phyloP scores from a whole-genome alignment of 495 filamentous ascomycete genomes.

The Aspergillus asperescens region DNA sequence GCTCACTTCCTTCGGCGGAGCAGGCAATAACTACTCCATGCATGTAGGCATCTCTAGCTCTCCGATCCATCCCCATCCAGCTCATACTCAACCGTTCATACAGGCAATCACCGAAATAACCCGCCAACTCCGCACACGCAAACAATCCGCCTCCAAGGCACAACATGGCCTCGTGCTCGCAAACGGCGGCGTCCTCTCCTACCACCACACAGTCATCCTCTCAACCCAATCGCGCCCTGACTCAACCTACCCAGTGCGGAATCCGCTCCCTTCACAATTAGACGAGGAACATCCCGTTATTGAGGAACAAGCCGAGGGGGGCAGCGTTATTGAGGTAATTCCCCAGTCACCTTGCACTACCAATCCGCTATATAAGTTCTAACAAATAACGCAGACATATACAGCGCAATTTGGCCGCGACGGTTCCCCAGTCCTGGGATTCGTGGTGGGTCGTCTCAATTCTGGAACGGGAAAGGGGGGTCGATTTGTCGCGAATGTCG shows the following conservation, averaged over 20 bases:
- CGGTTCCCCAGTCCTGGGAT: conserved; percentile 36
- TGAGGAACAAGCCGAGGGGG: conserved; percentile 39
- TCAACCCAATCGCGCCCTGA: conserved; percentile 35
- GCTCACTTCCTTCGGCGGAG: conserved; percentile 54
- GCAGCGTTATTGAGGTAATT: conserved; percentile 46
- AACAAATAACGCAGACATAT: conserved; percentile 40
- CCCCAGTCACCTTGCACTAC: background rate
- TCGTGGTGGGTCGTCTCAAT: conserved; percentile 44
- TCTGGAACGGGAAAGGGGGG: conserved; percentile 22
- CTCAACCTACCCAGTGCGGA: conserved; percentile 35
- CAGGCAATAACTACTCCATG: conserved; percentile 58
- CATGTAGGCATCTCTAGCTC: conserved; percentile 29
- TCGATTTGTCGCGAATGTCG: conserved; percentile 49
- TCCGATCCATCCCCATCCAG: background rate
- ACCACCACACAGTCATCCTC: conserved; percentile 50
- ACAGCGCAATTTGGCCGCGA: conserved; percentile 48
- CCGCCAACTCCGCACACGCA: conserved; percentile 33
- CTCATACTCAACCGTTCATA: background rate
- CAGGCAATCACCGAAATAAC: conserved; percentile 47
- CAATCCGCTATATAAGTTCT: background rate
- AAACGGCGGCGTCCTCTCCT: conserved; percentile 51
- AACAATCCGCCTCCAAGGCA: conserved; percentile 12
- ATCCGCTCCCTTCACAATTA: conserved; percentile 19
- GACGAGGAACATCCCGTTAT: conserved; percentile 27
- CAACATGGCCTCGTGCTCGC: conserved; percentile 47